These are phyloP conservation scores for Dipodascopsis uninucleata DNA, from an alignment of 805 yeast genomes.

Conservation along the genomic window DNA sequence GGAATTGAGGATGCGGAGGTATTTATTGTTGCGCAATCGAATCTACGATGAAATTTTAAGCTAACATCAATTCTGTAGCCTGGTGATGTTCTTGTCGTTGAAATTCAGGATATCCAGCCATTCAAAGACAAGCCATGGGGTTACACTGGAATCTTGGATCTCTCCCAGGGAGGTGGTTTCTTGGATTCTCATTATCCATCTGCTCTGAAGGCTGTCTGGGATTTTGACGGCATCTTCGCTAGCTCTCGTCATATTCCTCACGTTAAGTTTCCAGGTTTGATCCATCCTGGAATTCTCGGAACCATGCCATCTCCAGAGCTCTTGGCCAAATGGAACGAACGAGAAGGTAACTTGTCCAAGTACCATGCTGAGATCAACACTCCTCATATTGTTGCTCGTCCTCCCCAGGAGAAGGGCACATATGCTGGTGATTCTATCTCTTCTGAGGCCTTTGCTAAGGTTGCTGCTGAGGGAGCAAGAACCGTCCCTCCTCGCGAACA, in stretches of 20 bases:
- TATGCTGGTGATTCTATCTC: slow-evolving; percentile 43
- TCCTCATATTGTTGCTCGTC: slow-evolving; percentile 42
- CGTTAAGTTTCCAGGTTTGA: slow-evolving; percentile 48
- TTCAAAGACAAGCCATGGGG: slow-evolving; percentile 54
- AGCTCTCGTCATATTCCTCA: slow-evolving; percentile 51
- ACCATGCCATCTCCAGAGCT: slow-evolving; percentile 48
- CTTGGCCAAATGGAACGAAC: slow-evolving; percentile 44
- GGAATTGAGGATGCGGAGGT: slow-evolving; percentile 43
- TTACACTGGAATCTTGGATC: slow-evolving; percentile 48
- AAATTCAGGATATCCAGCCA: slow-evolving; percentile 52
- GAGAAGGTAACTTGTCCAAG: slow-evolving; percentile 41
- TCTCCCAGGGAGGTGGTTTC: slow-evolving; percentile 51
- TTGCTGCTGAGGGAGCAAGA: slow-evolving; percentile 47
- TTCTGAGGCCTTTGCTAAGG: slow-evolving; percentile 33
- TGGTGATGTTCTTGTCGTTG: slow-evolving; percentile 50
- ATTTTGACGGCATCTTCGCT: slow-evolving; percentile 50
- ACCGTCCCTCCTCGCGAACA: slow-evolving; percentile 51
- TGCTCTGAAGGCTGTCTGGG: slow-evolving; percentile 52
- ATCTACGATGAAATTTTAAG: no score
- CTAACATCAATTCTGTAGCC: no score
- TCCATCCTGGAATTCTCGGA: slow-evolving; percentile 51
- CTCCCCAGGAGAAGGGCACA: slow-evolving; percentile 41
- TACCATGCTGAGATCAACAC: slow-evolving; percentile 26
- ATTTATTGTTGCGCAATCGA: no score
- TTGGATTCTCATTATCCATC: slow-evolving; percentile 49